A percentile compares a stretch with the other conserved stretches of the same genome.
phyloP scores from a whole-genome alignment of 106 monocot genomes.

The Amphibolis antarctica region DNA sequence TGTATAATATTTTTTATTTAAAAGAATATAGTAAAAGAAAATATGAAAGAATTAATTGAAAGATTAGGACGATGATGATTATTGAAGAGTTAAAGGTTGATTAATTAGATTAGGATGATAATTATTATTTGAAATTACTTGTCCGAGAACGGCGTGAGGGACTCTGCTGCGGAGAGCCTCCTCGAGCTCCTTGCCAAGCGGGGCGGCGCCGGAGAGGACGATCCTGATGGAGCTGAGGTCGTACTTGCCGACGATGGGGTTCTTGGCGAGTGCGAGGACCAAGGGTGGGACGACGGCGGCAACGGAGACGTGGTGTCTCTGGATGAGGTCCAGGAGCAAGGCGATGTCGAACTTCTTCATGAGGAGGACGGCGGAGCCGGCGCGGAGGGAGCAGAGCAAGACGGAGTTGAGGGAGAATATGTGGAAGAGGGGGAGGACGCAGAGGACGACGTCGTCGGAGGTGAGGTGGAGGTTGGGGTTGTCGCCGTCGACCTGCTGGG shows the following conservation, averaged over 20 bases:
- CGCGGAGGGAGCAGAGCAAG: slow-evolving; percentile 60
- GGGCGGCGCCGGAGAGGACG: slow-evolving; percentile 80
- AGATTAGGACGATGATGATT: too few species aligned
- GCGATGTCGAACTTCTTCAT: slow-evolving; percentile 84
- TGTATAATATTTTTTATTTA: too few species aligned
- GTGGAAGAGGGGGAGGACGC: slow-evolving; percentile 90
- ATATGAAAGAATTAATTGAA: too few species aligned
- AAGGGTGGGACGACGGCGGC: slow-evolving; percentile 91
- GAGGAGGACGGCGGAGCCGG: slow-evolving; percentile 62
- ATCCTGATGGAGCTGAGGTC: slow-evolving; percentile 66
- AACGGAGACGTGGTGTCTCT: slow-evolving; percentile 47
- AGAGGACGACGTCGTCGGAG: slow-evolving; percentile 61
- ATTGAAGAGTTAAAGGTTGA: too few species aligned
- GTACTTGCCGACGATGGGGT: slow-evolving; percentile 47
- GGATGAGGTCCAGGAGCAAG: slow-evolving; percentile 42
- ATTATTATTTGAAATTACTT: too few species aligned
- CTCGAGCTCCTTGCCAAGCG: slow-evolving; percentile 78
- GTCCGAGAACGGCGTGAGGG: slow-evolving; percentile 78
- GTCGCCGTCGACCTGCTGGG: slow-evolving; percentile 92
- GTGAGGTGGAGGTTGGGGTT: slow-evolving; percentile 69
- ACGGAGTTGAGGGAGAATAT: slow-evolving; percentile 84
- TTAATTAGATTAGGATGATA: too few species aligned
- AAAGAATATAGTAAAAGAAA: too few species aligned
- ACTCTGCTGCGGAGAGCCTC: slow-evolving; percentile 40
- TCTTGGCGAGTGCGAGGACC: slow-evolving; percentile 77